Evolutionary conservation across 2,329 filamentous ascomycete species (phyloP).

Genomic region (Colletotrichum destructivum): DNA sequence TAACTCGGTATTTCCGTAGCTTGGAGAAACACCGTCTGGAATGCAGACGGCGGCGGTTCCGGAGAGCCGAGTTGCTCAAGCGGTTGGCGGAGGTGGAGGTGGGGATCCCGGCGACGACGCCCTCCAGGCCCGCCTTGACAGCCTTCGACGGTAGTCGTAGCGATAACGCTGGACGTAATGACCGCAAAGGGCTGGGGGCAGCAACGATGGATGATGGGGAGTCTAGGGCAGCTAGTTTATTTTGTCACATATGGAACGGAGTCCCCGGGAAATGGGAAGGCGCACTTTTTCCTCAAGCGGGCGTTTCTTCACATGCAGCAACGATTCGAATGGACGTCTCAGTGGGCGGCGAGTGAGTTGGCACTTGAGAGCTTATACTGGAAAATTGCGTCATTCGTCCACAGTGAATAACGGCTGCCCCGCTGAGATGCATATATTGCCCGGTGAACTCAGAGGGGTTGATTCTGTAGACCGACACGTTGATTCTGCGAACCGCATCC

Average conservation of each 20-base stretch:
- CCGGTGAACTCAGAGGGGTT: neutral
- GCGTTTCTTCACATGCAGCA: slow-evolving; percentile 14
- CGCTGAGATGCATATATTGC: slow-evolving; percentile 20
- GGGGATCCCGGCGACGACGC: slow-evolving; percentile 87
- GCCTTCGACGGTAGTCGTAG: slow-evolving; percentile 72
- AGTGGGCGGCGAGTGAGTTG: slow-evolving; percentile 13
- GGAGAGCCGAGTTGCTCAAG: slow-evolving; percentile 87
- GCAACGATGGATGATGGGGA: slow-evolving; percentile 25
- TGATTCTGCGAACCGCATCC: neutral
- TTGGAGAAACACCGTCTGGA: slow-evolving; percentile 91
- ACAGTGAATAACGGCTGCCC: slow-evolving; percentile 15
- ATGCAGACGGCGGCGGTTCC: slow-evolving; percentile 81
- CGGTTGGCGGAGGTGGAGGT: slow-evolving; percentile 78
- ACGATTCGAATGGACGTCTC: slow-evolving; percentile 3
- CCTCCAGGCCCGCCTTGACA: slow-evolving; percentile 92
- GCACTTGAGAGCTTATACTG: slow-evolving; percentile 19
- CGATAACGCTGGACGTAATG: neutral
- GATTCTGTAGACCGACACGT: neutral
- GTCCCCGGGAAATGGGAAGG: slow-evolving; percentile 28
- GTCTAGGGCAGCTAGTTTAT: slow-evolving; percentile 32
- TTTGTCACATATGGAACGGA: slow-evolving; percentile 37
- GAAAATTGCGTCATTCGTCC: slow-evolving; percentile 34
- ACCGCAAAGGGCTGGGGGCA: slow-evolving; percentile 5
- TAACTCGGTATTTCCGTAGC: slow-evolving; percentile 65
- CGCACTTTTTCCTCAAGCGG: slow-evolving; percentile 27